A percentile compares a stretch with the other conserved stretches of the same genome.
These are phyloP conservation scores for Bolboschoenus planiculmis DNA, from an alignment of 176 grass and related monocot genomes.

Conservation along the genomic window DNA sequence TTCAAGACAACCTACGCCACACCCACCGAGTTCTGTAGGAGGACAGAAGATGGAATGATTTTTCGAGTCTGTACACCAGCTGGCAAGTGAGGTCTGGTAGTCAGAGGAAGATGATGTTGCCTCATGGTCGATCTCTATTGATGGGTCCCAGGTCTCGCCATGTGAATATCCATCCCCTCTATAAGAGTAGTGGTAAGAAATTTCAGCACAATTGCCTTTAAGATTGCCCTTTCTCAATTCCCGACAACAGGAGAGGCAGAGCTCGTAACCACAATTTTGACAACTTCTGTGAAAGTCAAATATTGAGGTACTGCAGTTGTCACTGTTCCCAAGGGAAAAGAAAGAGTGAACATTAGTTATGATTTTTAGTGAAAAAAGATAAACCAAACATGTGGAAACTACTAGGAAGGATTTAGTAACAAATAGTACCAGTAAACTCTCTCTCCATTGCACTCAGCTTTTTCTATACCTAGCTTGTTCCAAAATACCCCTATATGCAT, in stretches of 20 bases:
- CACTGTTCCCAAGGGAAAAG: slow-evolving; percentile 22
- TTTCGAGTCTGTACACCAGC: slow-evolving; percentile 46
- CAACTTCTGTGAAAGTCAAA: slow-evolving; percentile 89
- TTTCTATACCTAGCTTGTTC: not conserved
- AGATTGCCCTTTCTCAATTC: slow-evolving; percentile 58
- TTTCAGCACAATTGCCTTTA: slow-evolving; percentile 41
- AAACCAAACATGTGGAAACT: not conserved
- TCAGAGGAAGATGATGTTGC: not conserved
- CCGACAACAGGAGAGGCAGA: slow-evolving; percentile 61
- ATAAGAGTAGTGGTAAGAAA: not conserved
- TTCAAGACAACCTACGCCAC: slow-evolving; percentile 29
- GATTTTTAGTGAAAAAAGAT: not conserved
- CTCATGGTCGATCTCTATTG: not conserved
- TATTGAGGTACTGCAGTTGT: slow-evolving; percentile 69
- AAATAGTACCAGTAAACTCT: slow-evolving; percentile 22
- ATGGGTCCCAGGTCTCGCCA: not conserved
- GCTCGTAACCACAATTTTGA: slow-evolving; percentile 42
- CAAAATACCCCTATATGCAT: not conserved
- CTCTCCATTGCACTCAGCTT: slow-evolving; percentile 22
- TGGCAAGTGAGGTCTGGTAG: not conserved
- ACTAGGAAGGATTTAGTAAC: not conserved
- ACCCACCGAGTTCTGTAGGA: slow-evolving; percentile 59
- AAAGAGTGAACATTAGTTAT: not conserved
- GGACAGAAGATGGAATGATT: slow-evolving; percentile 64
- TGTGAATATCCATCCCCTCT: slow-evolving; percentile 39